These are phyloP conservation scores for Aspergillus indologenus DNA, from an alignment of 495 filamentous ascomycete genomes.

Conservation along the genomic window DNA sequence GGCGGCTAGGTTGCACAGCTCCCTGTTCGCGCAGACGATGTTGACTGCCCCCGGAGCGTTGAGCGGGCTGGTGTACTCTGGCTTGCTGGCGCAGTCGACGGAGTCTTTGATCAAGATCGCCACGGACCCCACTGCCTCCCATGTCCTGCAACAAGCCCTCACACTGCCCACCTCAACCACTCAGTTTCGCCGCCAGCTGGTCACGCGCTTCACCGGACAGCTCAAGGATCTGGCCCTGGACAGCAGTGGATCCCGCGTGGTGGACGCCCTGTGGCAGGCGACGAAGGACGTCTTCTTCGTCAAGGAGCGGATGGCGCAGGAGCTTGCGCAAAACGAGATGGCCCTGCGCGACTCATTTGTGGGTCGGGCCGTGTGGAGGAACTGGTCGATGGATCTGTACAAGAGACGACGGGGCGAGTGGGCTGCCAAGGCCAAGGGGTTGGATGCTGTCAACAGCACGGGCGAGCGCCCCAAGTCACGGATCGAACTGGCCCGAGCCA, in stretches of 20 bases:
- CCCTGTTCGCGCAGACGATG: constrained; percentile 65
- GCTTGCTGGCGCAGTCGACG: constrained; percentile 44
- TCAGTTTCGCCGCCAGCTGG: constrained; percentile 61
- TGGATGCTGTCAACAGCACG: constrained; percentile 22
- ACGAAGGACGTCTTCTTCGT: constrained; percentile 63
- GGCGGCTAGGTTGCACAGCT: constrained; percentile 58
- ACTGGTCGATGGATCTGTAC: constrained; percentile 90
- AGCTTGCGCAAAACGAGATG: constrained; percentile 58
- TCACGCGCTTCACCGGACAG: constrained; percentile 56
- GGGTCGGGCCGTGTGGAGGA: constrained; percentile 82
- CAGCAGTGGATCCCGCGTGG: constrained; percentile 69
- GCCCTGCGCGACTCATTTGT: constrained; percentile 68
- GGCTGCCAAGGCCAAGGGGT: constrained; percentile 62
- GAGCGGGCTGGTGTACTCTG: constrained; percentile 55
- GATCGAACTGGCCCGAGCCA: constrained; percentile 47
- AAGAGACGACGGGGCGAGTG: constrained; percentile 66
- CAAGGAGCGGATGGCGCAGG: constrained; percentile 64
- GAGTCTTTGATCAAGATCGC: constrained; percentile 47
- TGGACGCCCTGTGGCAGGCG: constrained; percentile 72
- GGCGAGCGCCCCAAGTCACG: constrained; percentile 41
- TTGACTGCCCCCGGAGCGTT: constrained; percentile 55
- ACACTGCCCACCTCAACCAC: constrained; percentile 53
- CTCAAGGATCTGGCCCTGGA: constrained; percentile 65
- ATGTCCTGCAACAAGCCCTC: constrained; percentile 67
- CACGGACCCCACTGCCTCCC: constrained; percentile 60